Base-by-base conservation (phyloP, 495 filamentous ascomycete genomes). In the Talaromyces thailandensis region DNA sequence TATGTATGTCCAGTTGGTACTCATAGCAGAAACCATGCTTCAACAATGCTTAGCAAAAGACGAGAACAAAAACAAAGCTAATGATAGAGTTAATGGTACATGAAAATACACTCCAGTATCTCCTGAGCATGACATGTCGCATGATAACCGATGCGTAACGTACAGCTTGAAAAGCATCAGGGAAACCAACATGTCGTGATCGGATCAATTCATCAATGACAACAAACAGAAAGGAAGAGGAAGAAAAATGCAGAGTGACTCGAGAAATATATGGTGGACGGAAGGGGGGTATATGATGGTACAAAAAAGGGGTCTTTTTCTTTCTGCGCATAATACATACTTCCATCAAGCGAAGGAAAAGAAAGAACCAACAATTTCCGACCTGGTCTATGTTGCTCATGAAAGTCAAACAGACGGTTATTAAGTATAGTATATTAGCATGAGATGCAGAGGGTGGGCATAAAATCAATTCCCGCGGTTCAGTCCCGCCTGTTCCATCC, bases 281-380 rank as follows among this genome's bases (percentile, higher is more conserved):
- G 24, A 24, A 21, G n/a, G 55, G 29, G 55, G 55, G 55, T 57
- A 57, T 57, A 57, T 57, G 55, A 31, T 57, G 55, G 55, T 57
- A 57, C 55, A 57, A 35, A 57, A 57, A 57, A 57, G 21, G 23
- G 51, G 51, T 26, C 21, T 26, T 55, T 55, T 55, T 55, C 51
- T 55, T 25, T 28, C 26, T 25, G 23, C 14, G 51, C 51, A 55
- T 26, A 55, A 14, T 26, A 25, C 9, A 53, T 55, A 55, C 23
- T 28, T 55, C 51, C 26, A 57, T 31, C 28, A 57, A 57, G 24
- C 25, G n/a, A 31, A 57, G 29, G 24, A 32, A 21, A 57, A 21
- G 12, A 31, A 35, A 57, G 28, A 35, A 57, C 14, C 5, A 25
- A 57, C 14, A 57, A 14, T 29, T 23, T 6, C 25, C 50, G 50